Conservation (phyloP, 2,329 filamentous ascomycete species). For the Huntiella decipiens region DNA sequence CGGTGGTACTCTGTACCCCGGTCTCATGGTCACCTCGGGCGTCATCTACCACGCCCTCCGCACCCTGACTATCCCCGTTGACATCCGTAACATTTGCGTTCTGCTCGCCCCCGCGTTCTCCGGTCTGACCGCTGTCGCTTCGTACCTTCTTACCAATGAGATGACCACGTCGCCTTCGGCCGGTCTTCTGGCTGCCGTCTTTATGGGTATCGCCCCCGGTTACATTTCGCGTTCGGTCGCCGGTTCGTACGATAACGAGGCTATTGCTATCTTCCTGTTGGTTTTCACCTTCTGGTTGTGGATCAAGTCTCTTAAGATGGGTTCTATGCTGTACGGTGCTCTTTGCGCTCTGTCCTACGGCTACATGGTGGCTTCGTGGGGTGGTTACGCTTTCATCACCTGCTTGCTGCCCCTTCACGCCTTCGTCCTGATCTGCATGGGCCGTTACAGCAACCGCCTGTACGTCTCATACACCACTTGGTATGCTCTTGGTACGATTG, state of each 20-base stretch:
- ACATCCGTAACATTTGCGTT: constrained; percentile 97
- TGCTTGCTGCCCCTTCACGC: constrained; percentile 88
- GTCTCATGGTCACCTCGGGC: constrained; percentile 97
- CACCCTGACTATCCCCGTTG: constrained; percentile 74
- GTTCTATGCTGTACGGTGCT: constrained; percentile 91
- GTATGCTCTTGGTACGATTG: constrained; percentile 89
- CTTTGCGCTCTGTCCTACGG: constrained; percentile 92
- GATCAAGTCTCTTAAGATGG: constrained; percentile 96
- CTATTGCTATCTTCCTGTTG: constrained; percentile 94
- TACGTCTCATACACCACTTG: constrained; percentile 97
- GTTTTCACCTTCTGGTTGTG: constrained; percentile 98
- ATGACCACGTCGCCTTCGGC: constrained; percentile 93
- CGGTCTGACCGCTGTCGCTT: constrained; percentile 76
- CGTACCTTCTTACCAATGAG: constrained; percentile 90
- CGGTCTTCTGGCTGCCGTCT: constrained; percentile 77
- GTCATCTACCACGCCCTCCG: constrained; percentile 88
- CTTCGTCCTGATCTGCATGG: constrained; percentile 91
- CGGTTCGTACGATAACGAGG: constrained; percentile 98
- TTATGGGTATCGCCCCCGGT: constrained; percentile 94
- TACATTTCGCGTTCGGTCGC: constrained; percentile 97
- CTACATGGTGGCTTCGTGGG: constrained; percentile 99
- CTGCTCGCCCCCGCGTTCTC: constrained; percentile 89
- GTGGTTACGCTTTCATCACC: constrained; percentile 98
- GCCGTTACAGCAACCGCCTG: constrained; percentile 77
- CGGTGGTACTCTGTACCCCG: constrained; percentile 94